phyloP scores from a whole-genome alignment of 2,329 filamentous ascomycete species.

The Microcyclospora tardicrescens region DNA sequence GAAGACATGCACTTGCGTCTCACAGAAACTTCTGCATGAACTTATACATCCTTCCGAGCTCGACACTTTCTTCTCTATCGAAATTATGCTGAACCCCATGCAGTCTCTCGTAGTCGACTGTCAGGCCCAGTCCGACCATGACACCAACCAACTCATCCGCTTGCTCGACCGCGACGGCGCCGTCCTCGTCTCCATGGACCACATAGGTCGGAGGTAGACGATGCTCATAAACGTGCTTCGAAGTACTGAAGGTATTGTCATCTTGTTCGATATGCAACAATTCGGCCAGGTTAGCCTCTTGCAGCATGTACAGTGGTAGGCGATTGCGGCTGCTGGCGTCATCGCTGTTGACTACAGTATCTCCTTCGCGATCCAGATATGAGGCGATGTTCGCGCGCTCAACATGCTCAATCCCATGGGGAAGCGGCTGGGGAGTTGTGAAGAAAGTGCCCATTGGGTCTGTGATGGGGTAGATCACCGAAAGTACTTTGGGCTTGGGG shows the following conservation, averaged over 20 bases:
- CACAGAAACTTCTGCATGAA: slow-evolving; percentile 18
- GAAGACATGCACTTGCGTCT: not conserved
- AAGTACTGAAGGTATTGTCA: slow-evolving; percentile 14
- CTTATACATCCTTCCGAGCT: slow-evolving; percentile 15
- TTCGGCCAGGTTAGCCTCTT: slow-evolving; percentile 15
- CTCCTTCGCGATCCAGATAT: slow-evolving; percentile 12
- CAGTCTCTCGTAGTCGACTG: slow-evolving; percentile 15
- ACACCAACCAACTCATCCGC: slow-evolving; percentile 20
- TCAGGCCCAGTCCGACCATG: slow-evolving; percentile 14
- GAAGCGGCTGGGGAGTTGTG: slow-evolving; percentile 15
- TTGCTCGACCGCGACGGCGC: slow-evolving; percentile 18
- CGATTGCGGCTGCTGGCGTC: slow-evolving; percentile 6
- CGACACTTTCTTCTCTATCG: slow-evolving; percentile 12
- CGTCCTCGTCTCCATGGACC: slow-evolving; percentile 17
- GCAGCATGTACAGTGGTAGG: slow-evolving; percentile 19
- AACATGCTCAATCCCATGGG: slow-evolving; percentile 7
- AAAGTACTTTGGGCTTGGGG: slow-evolving; percentile 19
- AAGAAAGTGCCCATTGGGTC: slow-evolving; percentile 21
- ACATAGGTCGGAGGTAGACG: slow-evolving; percentile 17
- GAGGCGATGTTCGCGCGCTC: slow-evolving; percentile 8
- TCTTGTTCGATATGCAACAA: slow-evolving; percentile 11
- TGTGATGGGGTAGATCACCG: slow-evolving; percentile 22
- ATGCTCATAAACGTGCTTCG: slow-evolving; percentile 12
- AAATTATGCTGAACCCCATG: slow-evolving; percentile 17
- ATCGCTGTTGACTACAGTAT: slow-evolving; percentile 13